These are phyloP conservation scores for Ophiostoma sp. DNA, from an alignment of 2,329 filamentous ascomycete species.

Conservation along the genomic window DNA sequence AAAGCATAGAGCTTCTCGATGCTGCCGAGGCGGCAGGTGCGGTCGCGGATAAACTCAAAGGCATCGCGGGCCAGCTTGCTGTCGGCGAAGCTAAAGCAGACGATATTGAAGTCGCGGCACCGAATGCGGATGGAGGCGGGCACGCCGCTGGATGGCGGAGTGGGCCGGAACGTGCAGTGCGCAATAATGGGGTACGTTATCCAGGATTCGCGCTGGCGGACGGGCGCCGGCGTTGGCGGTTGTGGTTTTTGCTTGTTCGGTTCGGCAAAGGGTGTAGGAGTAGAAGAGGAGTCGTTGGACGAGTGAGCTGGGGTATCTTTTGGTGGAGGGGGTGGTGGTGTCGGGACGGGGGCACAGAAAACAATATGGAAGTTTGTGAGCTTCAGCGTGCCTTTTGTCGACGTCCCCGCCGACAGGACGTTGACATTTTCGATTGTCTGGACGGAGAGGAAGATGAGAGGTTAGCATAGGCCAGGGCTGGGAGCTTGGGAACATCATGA, in stretches of 20 bases:
- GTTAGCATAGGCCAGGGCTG: background rate
- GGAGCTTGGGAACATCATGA: background rate
- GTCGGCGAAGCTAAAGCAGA: constrained; percentile 82
- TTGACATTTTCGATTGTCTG: constrained; percentile 60
- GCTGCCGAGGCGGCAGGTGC: constrained; percentile 78
- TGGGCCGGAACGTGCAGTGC: constrained; percentile 74
- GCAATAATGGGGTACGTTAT: constrained; percentile 92
- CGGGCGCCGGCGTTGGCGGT: constrained; percentile 25
- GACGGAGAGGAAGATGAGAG: background rate
- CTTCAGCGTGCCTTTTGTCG: constrained; percentile 58
- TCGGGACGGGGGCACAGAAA: constrained; percentile 48
- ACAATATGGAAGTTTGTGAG: constrained; percentile 64
- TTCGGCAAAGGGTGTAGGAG: constrained; percentile 34
- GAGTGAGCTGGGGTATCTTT: background rate
- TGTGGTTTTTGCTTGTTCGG: constrained; percentile 30
- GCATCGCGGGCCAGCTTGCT: constrained; percentile 76
- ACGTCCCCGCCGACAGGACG: constrained; percentile 59
- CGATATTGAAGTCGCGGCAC: constrained; percentile 90
- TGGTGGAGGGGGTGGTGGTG: constrained; percentile 30
- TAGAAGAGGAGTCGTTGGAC: constrained; percentile 30
- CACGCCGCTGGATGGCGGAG: constrained; percentile 66
- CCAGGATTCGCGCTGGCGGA: constrained; percentile 69
- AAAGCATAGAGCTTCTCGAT: constrained; percentile 93
- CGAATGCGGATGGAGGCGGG: constrained; percentile 82
- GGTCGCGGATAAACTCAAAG: constrained; percentile 79